phyloP scores from a whole-genome alignment of 805 yeast species.

The Metschnikowia lochheadii region DNA sequence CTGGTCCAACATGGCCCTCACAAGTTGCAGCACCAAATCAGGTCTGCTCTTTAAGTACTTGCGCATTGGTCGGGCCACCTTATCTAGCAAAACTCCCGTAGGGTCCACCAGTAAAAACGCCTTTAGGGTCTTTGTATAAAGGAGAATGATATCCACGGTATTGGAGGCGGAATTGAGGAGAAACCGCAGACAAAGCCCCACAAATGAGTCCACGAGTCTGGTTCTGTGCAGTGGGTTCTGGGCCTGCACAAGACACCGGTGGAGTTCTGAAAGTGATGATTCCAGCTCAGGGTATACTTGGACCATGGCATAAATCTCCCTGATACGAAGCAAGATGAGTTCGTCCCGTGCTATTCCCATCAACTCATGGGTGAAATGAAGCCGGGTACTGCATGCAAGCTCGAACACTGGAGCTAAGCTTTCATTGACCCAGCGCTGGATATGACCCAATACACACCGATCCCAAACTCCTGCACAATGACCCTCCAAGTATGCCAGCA shows the following conservation, averaged over 20 bases:
- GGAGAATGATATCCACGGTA: constrained; percentile 66
- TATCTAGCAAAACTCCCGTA: constrained; percentile 75
- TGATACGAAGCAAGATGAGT: constrained; percentile 45
- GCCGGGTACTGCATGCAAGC: constrained; percentile 6
- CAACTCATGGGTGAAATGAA: constrained; percentile 20
- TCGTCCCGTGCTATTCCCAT: constrained; percentile 37
- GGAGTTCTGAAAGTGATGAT: constrained; percentile 55
- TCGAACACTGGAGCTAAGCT: constrained; percentile 37
- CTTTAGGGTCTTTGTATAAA: constrained; percentile 67
- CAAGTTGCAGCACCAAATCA: constrained; percentile 68
- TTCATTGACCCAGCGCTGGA: constrained; percentile 36
- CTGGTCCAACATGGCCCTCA: constrained; percentile 61
- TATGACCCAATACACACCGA: constrained; percentile 27
- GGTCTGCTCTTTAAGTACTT: constrained; percentile 64
- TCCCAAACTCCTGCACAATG: constrained; percentile 38
- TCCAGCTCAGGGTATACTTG: constrained; percentile 48
- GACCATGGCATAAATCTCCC: constrained; percentile 59
- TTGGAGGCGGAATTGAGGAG: constrained; percentile 78
- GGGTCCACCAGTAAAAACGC: constrained; percentile 80
- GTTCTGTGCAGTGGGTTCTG: constrained; percentile 40
- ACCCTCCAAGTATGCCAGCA: constrained; percentile 26
- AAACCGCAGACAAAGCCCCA: constrained; percentile 36
- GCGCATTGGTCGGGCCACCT: constrained; percentile 73
- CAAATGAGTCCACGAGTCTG: constrained; percentile 48
- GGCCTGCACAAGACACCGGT: constrained; percentile 38